phyloP scores from a whole-genome alignment of 2,329 filamentous ascomycete species.

The Beauveria asiatica region DNA sequence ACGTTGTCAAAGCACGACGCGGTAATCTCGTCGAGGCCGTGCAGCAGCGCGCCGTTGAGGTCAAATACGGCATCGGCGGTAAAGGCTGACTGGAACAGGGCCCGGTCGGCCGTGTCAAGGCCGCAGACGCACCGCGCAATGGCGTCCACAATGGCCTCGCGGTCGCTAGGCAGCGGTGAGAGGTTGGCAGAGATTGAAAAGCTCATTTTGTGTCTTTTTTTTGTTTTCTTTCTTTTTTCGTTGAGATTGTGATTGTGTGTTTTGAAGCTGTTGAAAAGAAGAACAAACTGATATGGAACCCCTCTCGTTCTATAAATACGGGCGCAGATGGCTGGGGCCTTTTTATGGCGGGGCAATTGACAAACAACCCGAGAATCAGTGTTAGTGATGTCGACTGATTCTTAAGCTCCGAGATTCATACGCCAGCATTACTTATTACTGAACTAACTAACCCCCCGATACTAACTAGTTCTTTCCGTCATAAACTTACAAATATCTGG shows the following conservation, averaged over 20 bases:
- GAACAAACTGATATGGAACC: neutral
- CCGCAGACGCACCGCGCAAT: conserved; percentile 1
- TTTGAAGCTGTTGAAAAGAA: neutral
- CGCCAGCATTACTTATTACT: too few species aligned
- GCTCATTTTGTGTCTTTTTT: neutral
- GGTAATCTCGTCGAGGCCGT: neutral
- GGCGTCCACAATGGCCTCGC: conserved; percentile 6
- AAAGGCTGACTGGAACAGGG: conserved; percentile 4
- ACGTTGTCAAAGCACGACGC: neutral
- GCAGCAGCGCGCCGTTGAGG: neutral
- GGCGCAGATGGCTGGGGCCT: too few species aligned
- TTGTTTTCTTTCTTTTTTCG: neutral
- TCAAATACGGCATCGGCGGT: conserved; percentile 3
- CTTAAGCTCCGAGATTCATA: too few species aligned
- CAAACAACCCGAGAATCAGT: too few species aligned
- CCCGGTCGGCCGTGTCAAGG: conserved; percentile 7
- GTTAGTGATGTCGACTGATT: too few species aligned
- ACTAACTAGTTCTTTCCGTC: too few species aligned
- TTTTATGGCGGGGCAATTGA: too few species aligned
- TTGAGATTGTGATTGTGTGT: neutral
- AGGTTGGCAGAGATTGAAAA: conserved; percentile 1
- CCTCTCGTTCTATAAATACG: neutral
- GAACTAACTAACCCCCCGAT: too few species aligned
- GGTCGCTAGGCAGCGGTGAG: conserved; percentile 2
- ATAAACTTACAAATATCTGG: too few species aligned